phyloP scores from a whole-genome alignment of 1,284 basidiomycete species.

The Coriolopsis trogii region DNA sequence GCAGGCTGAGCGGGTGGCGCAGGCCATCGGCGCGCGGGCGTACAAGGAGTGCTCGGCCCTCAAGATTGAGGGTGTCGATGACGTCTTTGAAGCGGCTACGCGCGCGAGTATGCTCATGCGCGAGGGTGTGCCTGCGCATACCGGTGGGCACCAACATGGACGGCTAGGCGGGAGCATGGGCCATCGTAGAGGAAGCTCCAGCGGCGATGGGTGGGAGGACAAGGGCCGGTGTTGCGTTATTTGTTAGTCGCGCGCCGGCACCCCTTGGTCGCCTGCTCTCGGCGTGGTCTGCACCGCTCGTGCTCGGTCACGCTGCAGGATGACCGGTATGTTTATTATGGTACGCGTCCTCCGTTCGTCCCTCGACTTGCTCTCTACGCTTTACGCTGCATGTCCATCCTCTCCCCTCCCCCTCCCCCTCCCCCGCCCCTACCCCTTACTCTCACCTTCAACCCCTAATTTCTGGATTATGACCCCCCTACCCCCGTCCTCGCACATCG shows the following conservation, averaged over 20 bases:
- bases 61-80: constrained; percentile 91
- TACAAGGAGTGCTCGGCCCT: constrained; percentile 95
- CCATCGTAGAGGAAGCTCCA: constrained; percentile 55
- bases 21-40: constrained; percentile 82
- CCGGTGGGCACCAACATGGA: constrained; percentile 19
- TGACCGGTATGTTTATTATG: no score
- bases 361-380: no score
- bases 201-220: constrained; percentile 47
- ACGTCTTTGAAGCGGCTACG: constrained; percentile 94
- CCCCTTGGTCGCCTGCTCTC: no score
- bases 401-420: no score
- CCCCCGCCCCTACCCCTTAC: no score
- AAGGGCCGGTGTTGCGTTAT: constrained; percentile 45
- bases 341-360: no score
- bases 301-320: no score
- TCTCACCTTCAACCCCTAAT: no score
- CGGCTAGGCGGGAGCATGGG: constrained; percentile 32
- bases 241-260: constrained; percentile 37
- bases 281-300: no score
- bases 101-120: constrained; percentile 93
- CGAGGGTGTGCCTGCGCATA: constrained; percentile 68
- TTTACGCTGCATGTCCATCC: no score
- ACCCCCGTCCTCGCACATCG: no score
- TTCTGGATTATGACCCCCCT: no score
- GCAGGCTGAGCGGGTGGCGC: constrained; percentile 79